A percentile compares a stretch with the other conserved stretches of the same genome.
phyloP scores from a whole-genome alignment of 2,329 filamentous ascomycete genomes.

The Alternaria burnsii region DNA sequence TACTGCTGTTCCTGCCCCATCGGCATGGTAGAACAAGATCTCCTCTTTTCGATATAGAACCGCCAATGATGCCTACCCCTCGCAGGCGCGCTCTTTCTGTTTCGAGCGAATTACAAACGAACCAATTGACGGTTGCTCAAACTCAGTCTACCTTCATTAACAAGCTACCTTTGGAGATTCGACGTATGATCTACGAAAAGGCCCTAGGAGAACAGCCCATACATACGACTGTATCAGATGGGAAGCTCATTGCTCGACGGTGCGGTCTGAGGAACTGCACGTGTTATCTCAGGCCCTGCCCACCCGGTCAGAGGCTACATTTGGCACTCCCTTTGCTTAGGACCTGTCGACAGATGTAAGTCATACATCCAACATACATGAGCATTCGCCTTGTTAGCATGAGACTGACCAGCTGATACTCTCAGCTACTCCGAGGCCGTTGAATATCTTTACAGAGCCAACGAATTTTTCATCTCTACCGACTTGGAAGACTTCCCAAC shows the following conservation, averaged over 20 bases:
- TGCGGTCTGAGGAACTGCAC: conserved; percentile 5
- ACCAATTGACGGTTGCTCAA: conserved; percentile 25
- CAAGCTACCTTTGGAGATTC: conserved; percentile 33
- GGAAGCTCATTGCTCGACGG: conserved; percentile 17
- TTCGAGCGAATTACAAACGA: conserved; percentile 10
- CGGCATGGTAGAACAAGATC: conserved; percentile 3
- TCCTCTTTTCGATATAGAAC: neutral
- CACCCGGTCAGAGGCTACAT: conserved; percentile 1
- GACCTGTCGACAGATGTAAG: conserved; percentile 36
- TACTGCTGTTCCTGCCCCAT: conserved; percentile 15
- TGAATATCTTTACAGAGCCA: conserved; percentile 31
- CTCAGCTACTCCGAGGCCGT: conserved; percentile 37
- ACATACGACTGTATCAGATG: conserved; percentile 17
- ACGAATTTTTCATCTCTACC: conserved; percentile 27
- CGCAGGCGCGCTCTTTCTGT: conserved; percentile 26
- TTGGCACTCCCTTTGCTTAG: conserved; percentile 23
- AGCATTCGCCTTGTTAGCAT: neutral
- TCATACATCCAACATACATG: neutral
- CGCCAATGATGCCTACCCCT: conserved; percentile 25
- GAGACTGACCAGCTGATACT: conserved; percentile 1
- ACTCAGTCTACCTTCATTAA: conserved; percentile 27
- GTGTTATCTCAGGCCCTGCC: conserved; percentile 1
- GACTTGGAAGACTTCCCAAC: conserved; percentile 21
- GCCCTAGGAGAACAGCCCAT: conserved; percentile 23
- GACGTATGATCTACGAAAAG: conserved; percentile 28